Conservation (phyloP, 192 early-diverging fungal species). For the Coemansia sp. region DNA sequence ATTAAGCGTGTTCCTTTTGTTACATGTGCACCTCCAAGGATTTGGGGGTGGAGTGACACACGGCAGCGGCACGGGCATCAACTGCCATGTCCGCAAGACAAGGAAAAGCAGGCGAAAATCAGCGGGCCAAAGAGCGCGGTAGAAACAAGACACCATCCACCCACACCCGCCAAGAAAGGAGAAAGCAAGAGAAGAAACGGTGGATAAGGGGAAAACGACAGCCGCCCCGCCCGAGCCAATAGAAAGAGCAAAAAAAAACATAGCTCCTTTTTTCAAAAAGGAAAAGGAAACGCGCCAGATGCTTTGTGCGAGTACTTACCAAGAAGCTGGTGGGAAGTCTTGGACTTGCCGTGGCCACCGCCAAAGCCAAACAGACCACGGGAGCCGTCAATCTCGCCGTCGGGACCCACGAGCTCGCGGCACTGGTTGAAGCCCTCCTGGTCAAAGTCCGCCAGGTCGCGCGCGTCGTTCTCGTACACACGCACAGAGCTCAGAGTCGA, state of each 20-base stretch:
- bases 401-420: not conserved
- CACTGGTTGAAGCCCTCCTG: slow-evolving; percentile 10
- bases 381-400: slow-evolving; percentile 9
- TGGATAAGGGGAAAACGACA: not conserved
- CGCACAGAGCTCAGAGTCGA: not conserved
- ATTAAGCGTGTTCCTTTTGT: too few relatives aligned
- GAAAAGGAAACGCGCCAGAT: not conserved
- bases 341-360: slow-evolving; percentile 36
- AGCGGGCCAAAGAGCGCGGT: too few relatives aligned
- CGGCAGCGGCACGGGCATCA: too few relatives aligned
- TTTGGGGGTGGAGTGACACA: not conserved
- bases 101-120: not conserved
- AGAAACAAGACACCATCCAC: too few relatives aligned
- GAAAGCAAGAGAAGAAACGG: not conserved
- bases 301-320: slow-evolving; percentile 27
- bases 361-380: slow-evolving; percentile 44
- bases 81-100: too few relatives aligned
- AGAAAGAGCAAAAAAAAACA: not conserved
- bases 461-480: slow-evolving; percentile 7
- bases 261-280: not conserved
- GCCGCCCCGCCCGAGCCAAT: not conserved
- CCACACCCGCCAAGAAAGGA: not conserved
- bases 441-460: slow-evolving; percentile 37
- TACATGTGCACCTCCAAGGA: too few relatives aligned
- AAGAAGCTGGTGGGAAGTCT: slow-evolving; percentile 46